These are phyloP conservation scores for Solanum medicagineum DNA, from an alignment of 257 asterid species.

Conservation along the genomic window DNA sequence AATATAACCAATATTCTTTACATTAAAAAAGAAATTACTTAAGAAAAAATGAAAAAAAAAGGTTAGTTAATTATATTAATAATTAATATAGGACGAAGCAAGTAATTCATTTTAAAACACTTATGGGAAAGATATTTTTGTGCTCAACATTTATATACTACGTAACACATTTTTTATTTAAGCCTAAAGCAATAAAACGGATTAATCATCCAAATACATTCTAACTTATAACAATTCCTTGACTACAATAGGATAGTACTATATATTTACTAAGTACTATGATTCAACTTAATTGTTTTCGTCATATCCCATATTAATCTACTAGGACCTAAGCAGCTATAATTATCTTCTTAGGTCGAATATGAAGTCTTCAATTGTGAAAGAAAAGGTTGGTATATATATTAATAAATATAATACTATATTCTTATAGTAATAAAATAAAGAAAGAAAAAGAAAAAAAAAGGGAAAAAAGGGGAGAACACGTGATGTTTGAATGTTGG, in stretches of 20 bases:
- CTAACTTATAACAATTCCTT: not conserved
- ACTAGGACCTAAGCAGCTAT: not conserved
- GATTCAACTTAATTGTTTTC: not conserved
- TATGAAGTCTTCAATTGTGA: not conserved
- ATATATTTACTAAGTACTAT: not conserved
- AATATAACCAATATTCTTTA: not conserved
- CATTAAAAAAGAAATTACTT: not conserved
- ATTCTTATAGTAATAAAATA: not conserved
- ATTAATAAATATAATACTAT: not conserved
- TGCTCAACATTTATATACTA: not conserved
- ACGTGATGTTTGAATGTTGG: constrained; percentile 37
- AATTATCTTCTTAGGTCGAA: not conserved
- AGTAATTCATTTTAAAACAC: not conserved
- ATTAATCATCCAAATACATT: not conserved
- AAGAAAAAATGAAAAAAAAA: not conserved
- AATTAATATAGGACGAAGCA: no score
- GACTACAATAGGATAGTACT: not conserved
- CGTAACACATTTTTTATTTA: not conserved
- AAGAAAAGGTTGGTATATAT: not conserved
- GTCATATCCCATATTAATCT: not conserved
- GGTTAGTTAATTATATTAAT: not conserved
- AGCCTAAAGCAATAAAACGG: not conserved
- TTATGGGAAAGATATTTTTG: not conserved
- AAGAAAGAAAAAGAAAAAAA: not conserved
- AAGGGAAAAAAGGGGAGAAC: not conserved